Evolutionary conservation across 2,329 filamentous ascomycete genomes (phyloP), one percentile per base, ranked within the genome.

Genomic region (Harringtonia aguacate): DNA sequence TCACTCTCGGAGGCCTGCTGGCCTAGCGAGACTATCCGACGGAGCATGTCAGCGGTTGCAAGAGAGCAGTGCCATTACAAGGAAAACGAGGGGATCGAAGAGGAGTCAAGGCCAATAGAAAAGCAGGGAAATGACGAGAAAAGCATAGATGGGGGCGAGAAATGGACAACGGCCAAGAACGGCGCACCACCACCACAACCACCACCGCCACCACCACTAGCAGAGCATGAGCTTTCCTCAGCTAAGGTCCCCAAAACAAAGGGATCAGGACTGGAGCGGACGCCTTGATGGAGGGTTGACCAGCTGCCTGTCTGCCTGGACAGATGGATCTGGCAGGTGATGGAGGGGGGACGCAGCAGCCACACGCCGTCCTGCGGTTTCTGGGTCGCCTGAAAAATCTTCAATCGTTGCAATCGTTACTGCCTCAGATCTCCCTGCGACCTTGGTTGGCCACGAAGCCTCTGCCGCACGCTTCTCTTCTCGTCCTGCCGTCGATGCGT

Each of bases 21-120:
- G 59, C 66, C 64, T 46, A 64, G 55, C 50, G 63, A 66, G 55
- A 60, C 66, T 69, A 66, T 55, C 51, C 61, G 60, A 47, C 61
- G 61, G 44, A 66, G 56, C 64, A 68, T 66, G 54, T 68, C 53
- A 67, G 63, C 34, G 29, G 20, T 33, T 5, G 27, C 22, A 31
- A 12, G n/a, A 20, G 9, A 18, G 12, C 20, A 20, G 13, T 34
- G 27, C 29, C 30, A 42, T 36, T 3, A 27, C 36, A 20, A 6
- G 15, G n/a, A 10, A 17, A 3, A 15, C 15, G 21, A 27, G 20
- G 20, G 39, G n/a, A 17, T 10, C 33, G 27, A 24, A 22, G 17
- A 35, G 27, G 3, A 22, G 13, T n/a, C n/a, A n/a, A n/a, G n/a
- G n/a, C n/a, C n/a, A 40, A 37, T 15, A 15, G 30, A 17, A 21